Percentiles rank a stretch among this genome's conserved stretches.
These are phyloP conservation scores for Vaccinium macrocarpon DNA, from an alignment of 148 eudicot species.

Conservation along the genomic window DNA sequence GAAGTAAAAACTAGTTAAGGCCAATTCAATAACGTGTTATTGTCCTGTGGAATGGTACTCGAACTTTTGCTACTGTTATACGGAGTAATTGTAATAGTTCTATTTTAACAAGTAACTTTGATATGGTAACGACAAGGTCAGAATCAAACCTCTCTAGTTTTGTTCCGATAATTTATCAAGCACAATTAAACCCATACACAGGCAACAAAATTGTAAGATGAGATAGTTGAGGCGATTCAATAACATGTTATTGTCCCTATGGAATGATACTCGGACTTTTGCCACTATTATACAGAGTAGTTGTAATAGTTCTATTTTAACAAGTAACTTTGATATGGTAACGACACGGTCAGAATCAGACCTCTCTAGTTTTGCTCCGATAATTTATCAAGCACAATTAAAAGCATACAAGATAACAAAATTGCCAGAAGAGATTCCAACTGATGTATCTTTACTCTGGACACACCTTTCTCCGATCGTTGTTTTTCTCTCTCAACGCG, in stretches of 20 bases:
- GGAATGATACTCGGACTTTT: too few relatives aligned
- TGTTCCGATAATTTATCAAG: neutral
- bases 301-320: too few relatives aligned
- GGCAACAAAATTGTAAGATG: neutral
- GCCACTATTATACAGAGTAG: too few relatives aligned
- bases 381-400: neutral
- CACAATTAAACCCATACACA: neutral
- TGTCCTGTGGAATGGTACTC: too few relatives aligned
- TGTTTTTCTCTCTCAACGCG: neutral
- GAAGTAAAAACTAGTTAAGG: too few relatives aligned
- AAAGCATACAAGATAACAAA: neutral
- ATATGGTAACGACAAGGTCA: too few relatives aligned
- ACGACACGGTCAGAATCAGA: neutral
- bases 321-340: too few relatives aligned
- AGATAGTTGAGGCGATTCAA: neutral
- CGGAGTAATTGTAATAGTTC: too few relatives aligned
- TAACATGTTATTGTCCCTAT: too few relatives aligned
- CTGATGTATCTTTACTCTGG: neutral
- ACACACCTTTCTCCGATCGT: neutral
- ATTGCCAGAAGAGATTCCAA: neutral
- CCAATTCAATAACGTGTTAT: too few relatives aligned
- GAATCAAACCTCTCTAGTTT: neutral
- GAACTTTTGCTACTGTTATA: too few relatives aligned
- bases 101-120: too few relatives aligned
- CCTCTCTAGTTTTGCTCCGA: neutral